Conservation (phyloP, 176 grass and related monocot genomes). For the Musa acuminata region DNA sequence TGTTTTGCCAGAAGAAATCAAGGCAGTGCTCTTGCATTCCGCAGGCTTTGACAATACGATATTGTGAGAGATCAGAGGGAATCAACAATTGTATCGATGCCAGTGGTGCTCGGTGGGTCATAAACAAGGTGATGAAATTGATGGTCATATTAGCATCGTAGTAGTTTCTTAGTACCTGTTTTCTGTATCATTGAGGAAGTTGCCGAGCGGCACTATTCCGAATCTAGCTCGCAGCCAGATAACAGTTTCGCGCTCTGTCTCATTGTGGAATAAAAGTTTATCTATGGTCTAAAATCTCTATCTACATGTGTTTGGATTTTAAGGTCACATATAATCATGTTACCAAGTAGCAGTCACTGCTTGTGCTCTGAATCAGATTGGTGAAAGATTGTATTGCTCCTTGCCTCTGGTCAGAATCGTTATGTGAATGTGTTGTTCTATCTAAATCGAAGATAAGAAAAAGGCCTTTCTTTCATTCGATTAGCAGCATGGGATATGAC, state of each 20-base stretch:
- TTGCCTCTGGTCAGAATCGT: too few relatives aligned
- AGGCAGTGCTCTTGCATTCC: slow-evolving; percentile 54
- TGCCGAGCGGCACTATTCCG: too few relatives aligned
- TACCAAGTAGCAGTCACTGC: background rate
- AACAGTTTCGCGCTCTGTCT: background rate
- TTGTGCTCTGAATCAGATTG: too few relatives aligned
- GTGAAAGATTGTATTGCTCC: too few relatives aligned
- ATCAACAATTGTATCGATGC: background rate
- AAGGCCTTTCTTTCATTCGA: too few relatives aligned
- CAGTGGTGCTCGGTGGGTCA: too few relatives aligned
- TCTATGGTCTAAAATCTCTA: background rate
- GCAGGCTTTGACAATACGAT: slow-evolving; percentile 40
- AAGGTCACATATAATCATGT: background rate
- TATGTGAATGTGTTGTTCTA: too few relatives aligned
- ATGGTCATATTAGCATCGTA: background rate
- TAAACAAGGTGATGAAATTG: background rate
- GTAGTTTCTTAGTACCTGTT: background rate
- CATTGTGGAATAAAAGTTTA: background rate
- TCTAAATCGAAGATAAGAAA: too few relatives aligned
- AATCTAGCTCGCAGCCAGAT: background rate
- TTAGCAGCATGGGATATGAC: too few relatives aligned
- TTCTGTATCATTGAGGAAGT: background rate
- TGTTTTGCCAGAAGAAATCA: slow-evolving; percentile 63
- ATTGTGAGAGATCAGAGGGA: background rate
- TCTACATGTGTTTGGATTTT: background rate